phyloP scores from a whole-genome alignment of 2,329 filamentous ascomycete species.

The Trichoderma atrobrunneum region DNA sequence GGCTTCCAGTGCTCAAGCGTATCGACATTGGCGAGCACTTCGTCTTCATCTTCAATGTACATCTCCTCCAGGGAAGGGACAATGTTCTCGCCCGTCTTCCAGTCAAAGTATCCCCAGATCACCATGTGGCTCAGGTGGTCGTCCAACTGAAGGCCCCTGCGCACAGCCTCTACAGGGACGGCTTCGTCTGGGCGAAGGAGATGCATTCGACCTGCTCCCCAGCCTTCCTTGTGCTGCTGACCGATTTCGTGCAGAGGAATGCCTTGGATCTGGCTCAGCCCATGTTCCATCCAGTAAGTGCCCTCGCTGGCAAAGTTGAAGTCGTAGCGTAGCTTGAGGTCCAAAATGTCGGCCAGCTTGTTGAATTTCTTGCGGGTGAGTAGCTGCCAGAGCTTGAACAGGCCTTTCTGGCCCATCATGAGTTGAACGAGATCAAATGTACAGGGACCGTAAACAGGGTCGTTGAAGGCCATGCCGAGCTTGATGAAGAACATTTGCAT shows the following conservation, averaged over 20 bases:
- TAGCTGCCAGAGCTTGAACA: slow-evolving; percentile 57
- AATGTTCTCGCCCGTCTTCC: slow-evolving; percentile 48
- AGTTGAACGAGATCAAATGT: slow-evolving; percentile 52
- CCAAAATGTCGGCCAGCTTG: slow-evolving; percentile 49
- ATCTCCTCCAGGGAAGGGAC: slow-evolving; percentile 50
- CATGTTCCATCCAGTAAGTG: slow-evolving; percentile 23
- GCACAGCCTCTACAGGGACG: slow-evolving; percentile 53
- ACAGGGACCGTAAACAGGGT: slow-evolving; percentile 56
- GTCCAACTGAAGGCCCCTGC: slow-evolving; percentile 53
- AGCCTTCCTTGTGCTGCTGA: slow-evolving; percentile 52
- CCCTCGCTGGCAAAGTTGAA: slow-evolving; percentile 40
- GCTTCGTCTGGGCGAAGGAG: slow-evolving; percentile 58
- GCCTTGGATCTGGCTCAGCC: slow-evolving; percentile 42
- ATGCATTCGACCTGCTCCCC: slow-evolving; percentile 46
- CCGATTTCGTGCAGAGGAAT: slow-evolving; percentile 55
- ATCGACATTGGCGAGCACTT: slow-evolving; percentile 32
- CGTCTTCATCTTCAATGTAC: slow-evolving; percentile 50
- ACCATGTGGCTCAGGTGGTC: slow-evolving; percentile 55
- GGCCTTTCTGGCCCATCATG: slow-evolving; percentile 56
- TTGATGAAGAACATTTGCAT: slow-evolving; percentile 67
- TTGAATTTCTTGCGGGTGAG: slow-evolving; percentile 56
- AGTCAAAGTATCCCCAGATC: slow-evolving; percentile 61
- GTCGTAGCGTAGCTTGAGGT: slow-evolving; percentile 57
- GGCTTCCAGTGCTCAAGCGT: slow-evolving; percentile 41
- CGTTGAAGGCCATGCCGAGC: slow-evolving; percentile 65